phyloP scores from a whole-genome alignment of 352 stramenopile genomes.

The Pythium periplocum region DNA sequence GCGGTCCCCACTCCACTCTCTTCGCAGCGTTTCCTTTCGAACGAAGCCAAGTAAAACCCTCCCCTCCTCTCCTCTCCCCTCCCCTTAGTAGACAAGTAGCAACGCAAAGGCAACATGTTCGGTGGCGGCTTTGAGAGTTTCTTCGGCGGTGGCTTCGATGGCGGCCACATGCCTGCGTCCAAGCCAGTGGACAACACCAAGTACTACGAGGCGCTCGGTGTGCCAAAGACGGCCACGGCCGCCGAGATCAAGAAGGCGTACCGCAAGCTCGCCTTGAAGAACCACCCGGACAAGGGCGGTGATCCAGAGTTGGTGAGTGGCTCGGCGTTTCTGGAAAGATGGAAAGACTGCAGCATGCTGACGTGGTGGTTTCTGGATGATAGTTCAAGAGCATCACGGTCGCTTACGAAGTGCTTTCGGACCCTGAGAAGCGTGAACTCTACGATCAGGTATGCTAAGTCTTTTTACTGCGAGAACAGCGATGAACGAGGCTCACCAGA shows the following conservation, averaged over 20 bases:
- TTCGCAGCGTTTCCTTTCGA: no score
- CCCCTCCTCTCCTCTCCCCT: no score
- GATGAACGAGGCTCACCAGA: no score
- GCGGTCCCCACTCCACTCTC: no score
- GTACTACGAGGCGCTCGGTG: slow-evolving; percentile 85
- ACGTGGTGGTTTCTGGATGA: slow-evolving; percentile 1
- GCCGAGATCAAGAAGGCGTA: slow-evolving; percentile 91
- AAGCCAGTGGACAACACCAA: slow-evolving; percentile 85
- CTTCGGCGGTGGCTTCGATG: slow-evolving; percentile 74
- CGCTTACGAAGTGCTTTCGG: slow-evolving; percentile 96
- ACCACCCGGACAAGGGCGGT: slow-evolving; percentile 98
- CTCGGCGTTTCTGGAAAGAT: no score
- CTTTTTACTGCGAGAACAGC: no score
- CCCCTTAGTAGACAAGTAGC: no score
- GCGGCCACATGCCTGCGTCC: slow-evolving; percentile 29
- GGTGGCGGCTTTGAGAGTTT: slow-evolving; percentile 84
- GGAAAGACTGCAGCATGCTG: no score
- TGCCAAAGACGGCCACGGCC: slow-evolving; percentile 75
- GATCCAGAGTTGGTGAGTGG: slow-evolving; percentile 88
- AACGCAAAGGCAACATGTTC: slow-evolving; percentile 40
- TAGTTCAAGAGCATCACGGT: slow-evolving; percentile 92
- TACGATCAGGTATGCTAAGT: slow-evolving; percentile 63
- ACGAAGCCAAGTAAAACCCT: no score
- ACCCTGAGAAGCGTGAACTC: slow-evolving; percentile 86
- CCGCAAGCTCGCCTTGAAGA: slow-evolving; percentile 88